Evolutionary conservation across 169 alveolate genomes (phyloP), one percentile per base, ranked within the genome.

Genomic region (Cryptosporidium meleagridis): DNA sequence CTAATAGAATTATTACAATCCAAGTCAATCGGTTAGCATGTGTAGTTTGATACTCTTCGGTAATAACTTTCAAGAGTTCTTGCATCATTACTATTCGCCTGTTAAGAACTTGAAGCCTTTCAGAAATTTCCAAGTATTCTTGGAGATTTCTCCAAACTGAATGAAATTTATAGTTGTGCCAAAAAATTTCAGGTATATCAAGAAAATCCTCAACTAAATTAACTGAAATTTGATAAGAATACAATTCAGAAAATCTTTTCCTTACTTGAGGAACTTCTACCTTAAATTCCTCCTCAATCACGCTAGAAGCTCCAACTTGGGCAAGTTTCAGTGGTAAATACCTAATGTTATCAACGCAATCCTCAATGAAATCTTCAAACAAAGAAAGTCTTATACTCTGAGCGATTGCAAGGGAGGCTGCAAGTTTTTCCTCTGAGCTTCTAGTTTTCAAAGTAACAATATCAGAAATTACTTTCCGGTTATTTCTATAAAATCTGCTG

Each of bases 111-210:
- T 80, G 69, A 62, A 80, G 75, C 37, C 89, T 80, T 31, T 59
- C 89, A 0, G 89, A 51, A 26, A 80, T 80, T 39, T 67, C 68
- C 33, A 80, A 62, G 65, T 80, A 67, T 23, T 80, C 69, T 12
- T 80, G 89, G 2, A 80, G 68, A 65, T 21, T 62, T 14, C 75
- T 61, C 89, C 89, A 80, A 14, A 67, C 75, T 5, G 73, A 62
- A 53, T 80, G 89, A 59, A 80, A 80, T 33, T 39, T 59, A 65
- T 53, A 80, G 41, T 85, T 92, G 26, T 92, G 87, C 95, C 95
- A 92, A 58, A 92, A 92, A 44, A 91, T 80, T 45, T 92, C 95
- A 10, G 95, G 95, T n/a, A 92, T 70, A n/a, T 92, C 95, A 41
- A 92, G 85, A 70, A 92, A 92, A 44, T 92, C 95, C 29, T 92